Evolutionary conservation across 306 rosid genomes (phyloP).

Genomic region (Geum urbanum): DNA sequence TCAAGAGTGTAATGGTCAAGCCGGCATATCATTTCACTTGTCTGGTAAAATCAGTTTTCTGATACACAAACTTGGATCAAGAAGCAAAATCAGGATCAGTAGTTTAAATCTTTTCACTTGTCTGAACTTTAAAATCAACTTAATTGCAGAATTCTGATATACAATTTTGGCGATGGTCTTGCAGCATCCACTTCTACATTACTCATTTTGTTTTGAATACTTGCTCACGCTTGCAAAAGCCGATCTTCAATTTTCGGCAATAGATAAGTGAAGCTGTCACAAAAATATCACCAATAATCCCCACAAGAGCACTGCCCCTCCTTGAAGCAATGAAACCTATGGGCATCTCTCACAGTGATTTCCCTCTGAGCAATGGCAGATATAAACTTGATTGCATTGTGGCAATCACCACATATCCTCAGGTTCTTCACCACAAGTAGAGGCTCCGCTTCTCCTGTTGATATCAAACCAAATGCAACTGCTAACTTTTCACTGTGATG

Average conservation of each 20-base stretch:
- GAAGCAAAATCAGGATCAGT: not conserved
- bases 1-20: not conserved
- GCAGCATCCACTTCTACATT: not conserved
- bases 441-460: conserved; percentile 58
- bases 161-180: not conserved
- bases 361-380: conserved; percentile 59
- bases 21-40: not conserved
- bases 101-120: not conserved
- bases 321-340: conserved; percentile 78
- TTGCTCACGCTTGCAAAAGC: not conserved
- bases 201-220: not conserved
- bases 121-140: not conserved
- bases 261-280: not conserved
- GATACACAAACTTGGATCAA: not conserved
- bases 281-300: conserved; percentile 59
- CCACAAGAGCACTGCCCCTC: conserved; percentile 70
- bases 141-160: not conserved
- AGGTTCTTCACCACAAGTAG: conserved; percentile 72
- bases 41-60: not conserved
- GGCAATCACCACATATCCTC: conserved; percentile 84
- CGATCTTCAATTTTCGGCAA: not conserved
- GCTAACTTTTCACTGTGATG: conserved; percentile 80
- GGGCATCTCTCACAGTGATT: conserved; percentile 70
- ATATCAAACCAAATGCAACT: conserved; percentile 63
- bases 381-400: conserved; percentile 68